Evolutionary conservation across 2,329 filamentous ascomycete species (phyloP).

Genomic region (Nothopassalora personata): DNA sequence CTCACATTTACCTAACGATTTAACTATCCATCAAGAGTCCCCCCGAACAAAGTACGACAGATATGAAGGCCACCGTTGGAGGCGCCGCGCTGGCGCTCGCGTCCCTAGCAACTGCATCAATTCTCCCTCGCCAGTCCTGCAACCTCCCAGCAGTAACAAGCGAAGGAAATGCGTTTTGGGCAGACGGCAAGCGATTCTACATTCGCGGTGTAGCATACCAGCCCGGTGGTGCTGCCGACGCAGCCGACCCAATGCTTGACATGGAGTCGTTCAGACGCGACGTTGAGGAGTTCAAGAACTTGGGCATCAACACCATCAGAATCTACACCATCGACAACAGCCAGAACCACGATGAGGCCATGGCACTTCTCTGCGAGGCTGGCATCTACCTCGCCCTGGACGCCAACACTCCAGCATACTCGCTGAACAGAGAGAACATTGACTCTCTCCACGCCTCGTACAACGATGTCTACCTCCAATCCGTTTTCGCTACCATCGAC

Average conservation of each 20-base stretch:
- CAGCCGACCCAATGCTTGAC: slow-evolving; percentile 71
- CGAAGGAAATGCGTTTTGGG: slow-evolving; percentile 48
- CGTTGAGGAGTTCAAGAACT: slow-evolving; percentile 70
- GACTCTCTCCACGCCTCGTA: slow-evolving; percentile 58
- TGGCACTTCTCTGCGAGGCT: slow-evolving; percentile 70
- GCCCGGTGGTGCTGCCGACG: slow-evolving; percentile 54
- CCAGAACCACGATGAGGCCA: slow-evolving; percentile 73
- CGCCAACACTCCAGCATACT: slow-evolving; percentile 83
- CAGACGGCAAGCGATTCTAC: slow-evolving; percentile 54
- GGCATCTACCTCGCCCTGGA: slow-evolving; percentile 90
- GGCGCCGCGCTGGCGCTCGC: slow-evolving; percentile 18
- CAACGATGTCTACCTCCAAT: slow-evolving; percentile 79
- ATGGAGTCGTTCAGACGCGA: slow-evolving; percentile 66
- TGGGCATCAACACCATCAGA: slow-evolving; percentile 84
- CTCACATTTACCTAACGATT: background rate
- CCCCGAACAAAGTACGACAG: background rate
- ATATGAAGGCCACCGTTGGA: slow-evolving; percentile 16
- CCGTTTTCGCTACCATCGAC: slow-evolving; percentile 82
- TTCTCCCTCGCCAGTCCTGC: slow-evolving; percentile 17
- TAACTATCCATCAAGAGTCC: background rate
- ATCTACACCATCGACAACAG: slow-evolving; percentile 93
- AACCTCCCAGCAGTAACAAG: slow-evolving; percentile 21
- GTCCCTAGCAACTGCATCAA: slow-evolving; percentile 12
- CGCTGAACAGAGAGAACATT: slow-evolving; percentile 70
- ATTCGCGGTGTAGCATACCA: slow-evolving; percentile 54